phyloP scores from a whole-genome alignment of 2,329 filamentous ascomycete species.

The Fusarium camptoceras region DNA sequence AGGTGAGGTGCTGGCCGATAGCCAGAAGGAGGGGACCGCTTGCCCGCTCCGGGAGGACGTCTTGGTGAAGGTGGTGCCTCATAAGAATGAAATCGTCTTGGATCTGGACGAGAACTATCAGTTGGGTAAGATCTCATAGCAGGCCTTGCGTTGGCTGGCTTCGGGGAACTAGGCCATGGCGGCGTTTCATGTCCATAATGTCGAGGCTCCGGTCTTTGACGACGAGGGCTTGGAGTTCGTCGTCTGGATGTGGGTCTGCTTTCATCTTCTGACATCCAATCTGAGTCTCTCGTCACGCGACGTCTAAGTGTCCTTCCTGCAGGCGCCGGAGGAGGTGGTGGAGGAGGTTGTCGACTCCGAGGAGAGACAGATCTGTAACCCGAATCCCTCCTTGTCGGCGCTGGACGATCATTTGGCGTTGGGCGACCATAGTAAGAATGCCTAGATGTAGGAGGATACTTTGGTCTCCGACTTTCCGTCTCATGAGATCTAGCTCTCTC shows the following conservation, averaged over 20 bases:
- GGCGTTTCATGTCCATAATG: slow-evolving; percentile 6
- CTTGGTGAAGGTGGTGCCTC: slow-evolving; percentile 25
- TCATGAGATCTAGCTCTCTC: slow-evolving; percentile 41
- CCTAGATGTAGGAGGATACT: slow-evolving; percentile 17
- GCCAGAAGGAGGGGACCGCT: slow-evolving; percentile 20
- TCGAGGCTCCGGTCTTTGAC: slow-evolving; percentile 1
- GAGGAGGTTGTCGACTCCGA: slow-evolving; percentile 17
- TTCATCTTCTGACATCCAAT: slow-evolving; percentile 42
- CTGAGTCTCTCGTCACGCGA: slow-evolving; percentile 39
- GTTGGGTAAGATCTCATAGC: slow-evolving; percentile 30
- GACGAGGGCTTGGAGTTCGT: slow-evolving; percentile 21
- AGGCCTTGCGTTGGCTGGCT: slow-evolving; percentile 8
- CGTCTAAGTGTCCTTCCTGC: slow-evolving; percentile 15
- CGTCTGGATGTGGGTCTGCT: slow-evolving; percentile 32
- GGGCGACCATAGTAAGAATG: slow-evolving; percentile 33
- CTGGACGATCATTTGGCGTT: slow-evolving; percentile 16
- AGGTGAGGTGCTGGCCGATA: slow-evolving; percentile 25
- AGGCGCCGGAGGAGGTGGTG: background rate
- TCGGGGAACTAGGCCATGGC: slow-evolving; percentile 4
- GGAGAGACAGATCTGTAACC: slow-evolving; percentile 38
- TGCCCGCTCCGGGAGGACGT: background rate
- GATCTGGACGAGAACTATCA: slow-evolving; percentile 27
- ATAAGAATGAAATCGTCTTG: slow-evolving; percentile 30
- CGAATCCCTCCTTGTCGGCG: slow-evolving; percentile 9
- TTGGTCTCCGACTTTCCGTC: slow-evolving; percentile 22